These are phyloP conservation scores for Glomus cerebriforme DNA, from an alignment of 192 early-diverging fungal genomes.

Conservation along the genomic window DNA sequence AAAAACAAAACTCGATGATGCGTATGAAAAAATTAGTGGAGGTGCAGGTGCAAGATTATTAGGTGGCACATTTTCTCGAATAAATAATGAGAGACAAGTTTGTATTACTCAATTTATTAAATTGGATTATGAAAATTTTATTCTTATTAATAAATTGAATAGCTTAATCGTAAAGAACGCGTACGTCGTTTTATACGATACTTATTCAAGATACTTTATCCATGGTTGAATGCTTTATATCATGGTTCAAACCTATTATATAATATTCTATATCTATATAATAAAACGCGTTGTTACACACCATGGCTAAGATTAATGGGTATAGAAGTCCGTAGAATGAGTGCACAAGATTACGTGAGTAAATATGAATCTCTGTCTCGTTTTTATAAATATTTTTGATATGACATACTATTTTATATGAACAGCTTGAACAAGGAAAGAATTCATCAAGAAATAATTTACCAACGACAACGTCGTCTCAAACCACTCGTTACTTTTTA, in stretches of 20 bases:
- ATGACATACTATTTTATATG: slow-evolving; percentile 1
- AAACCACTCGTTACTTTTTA: slow-evolving; percentile 32
- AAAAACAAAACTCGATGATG: slow-evolving; percentile 71
- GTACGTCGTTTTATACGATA: neutral
- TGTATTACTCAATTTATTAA: neutral
- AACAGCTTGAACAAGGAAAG: slow-evolving; percentile 4
- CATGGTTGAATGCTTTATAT: slow-evolving; percentile 72
- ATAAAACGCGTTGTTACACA: slow-evolving; percentile 77
- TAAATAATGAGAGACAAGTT: neutral
- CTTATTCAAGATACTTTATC: slow-evolving; percentile 58
- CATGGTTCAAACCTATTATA: slow-evolving; percentile 65
- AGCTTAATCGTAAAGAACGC: neutral
- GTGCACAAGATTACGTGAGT: slow-evolving; percentile 78
- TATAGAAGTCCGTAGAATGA: slow-evolving; percentile 79
- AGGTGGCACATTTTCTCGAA: slow-evolving; percentile 52
- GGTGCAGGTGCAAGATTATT: slow-evolving; percentile 67
- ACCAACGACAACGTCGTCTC: slow-evolving; percentile 14
- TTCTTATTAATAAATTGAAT: neutral
- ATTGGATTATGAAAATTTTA: neutral
- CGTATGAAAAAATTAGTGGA: slow-evolving; percentile 69
- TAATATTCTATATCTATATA: slow-evolving; percentile 83
- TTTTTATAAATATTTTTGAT: neutral
- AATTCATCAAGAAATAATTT: neutral
- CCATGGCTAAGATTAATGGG: slow-evolving; percentile 85
- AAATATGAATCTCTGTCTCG: neutral